Evolutionary conservation across 1,139 yeast genomes (phyloP), one percentile per base, ranked within the genome.

Genomic region (Yamadazyma dendronema): DNA sequence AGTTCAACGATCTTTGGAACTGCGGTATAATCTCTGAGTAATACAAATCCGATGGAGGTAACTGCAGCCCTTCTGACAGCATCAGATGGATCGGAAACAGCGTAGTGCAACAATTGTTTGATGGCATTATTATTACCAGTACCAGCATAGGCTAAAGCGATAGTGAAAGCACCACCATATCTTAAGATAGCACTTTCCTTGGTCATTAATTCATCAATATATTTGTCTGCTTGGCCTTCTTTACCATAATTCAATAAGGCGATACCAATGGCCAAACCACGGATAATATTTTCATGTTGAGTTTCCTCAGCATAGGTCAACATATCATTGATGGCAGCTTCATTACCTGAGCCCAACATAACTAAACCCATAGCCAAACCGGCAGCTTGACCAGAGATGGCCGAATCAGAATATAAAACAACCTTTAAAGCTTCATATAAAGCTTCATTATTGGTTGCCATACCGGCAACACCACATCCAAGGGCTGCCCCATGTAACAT

Each of bases 61-160:
- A 92, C 97, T 2, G 98, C 86, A 2, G 96, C 96, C 62, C 99
- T 82, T 68, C 98, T 83, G 34, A 92, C 98, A 57, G 87, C 96
- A 61, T 92, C 97, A 42, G 87, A 84, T 4, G 97, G 95, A 60
- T 92, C 99, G 10, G 96, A 87, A 13, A 94, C 99, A 2, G 98
- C 98, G 57, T 81, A 77, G 60, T 92, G 98, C 50, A 92, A 74
- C 51, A 92, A 69, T 51, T 83, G 80, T 64, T 88, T 83, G 51
- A 92, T 86, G 4, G 97, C 97, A 40, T 68, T 67, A 60, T 89
- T 89, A 62, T 85, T 83, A 26, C 96, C 95, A 11, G 98, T 92
- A 43, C 99, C 99, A 38, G 95, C 95, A 61, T 89, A 94, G 1
- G 98, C 97, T 52, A 94, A 74, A 1, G 97, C 97, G 53, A 92